Evolutionary conservation across 345 rosid genomes (phyloP).

Genomic region (Euphorbia pulcherrima): DNA sequence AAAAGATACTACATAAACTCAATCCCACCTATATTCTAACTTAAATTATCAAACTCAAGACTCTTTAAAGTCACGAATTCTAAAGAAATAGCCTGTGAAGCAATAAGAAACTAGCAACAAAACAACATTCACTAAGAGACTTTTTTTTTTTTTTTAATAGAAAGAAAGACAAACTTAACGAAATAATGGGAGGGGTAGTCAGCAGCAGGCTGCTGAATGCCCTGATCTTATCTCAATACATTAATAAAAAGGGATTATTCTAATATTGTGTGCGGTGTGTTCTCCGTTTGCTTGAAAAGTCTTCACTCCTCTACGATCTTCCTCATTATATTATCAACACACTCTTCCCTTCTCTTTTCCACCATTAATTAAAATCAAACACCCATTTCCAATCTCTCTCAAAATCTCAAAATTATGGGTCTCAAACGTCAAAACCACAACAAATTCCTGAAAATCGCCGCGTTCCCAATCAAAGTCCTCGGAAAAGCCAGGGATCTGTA

Average conservation of each 20-base stretch:
- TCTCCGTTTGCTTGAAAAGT: background rate
- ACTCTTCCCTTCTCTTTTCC: background rate
- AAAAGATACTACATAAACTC: no score
- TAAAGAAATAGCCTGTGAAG: no score
- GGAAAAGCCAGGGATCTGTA: constrained; percentile 63
- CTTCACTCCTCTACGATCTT: background rate
- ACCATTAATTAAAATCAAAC: no score
- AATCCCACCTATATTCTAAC: no score
- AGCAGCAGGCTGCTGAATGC: no score
- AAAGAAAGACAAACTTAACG: no score
- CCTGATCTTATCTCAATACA: background rate
- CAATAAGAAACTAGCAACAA: no score
- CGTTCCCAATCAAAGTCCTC: constrained; percentile 43
- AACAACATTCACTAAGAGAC: no score
- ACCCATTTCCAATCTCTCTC: background rate
- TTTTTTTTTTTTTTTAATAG: no score
- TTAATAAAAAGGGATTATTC: background rate
- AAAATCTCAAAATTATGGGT: constrained; percentile 24
- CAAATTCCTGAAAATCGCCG: constrained; percentile 48
- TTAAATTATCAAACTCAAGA: no score
- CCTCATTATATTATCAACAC: background rate
- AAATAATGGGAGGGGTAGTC: background rate
- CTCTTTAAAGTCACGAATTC: no score
- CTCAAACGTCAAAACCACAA: constrained; percentile 28
- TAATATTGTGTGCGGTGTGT: constrained; percentile 26